Base-by-base conservation (phyloP, 1,284 basidiomycete genomes). In the Polyporus tsugae region DNA sequence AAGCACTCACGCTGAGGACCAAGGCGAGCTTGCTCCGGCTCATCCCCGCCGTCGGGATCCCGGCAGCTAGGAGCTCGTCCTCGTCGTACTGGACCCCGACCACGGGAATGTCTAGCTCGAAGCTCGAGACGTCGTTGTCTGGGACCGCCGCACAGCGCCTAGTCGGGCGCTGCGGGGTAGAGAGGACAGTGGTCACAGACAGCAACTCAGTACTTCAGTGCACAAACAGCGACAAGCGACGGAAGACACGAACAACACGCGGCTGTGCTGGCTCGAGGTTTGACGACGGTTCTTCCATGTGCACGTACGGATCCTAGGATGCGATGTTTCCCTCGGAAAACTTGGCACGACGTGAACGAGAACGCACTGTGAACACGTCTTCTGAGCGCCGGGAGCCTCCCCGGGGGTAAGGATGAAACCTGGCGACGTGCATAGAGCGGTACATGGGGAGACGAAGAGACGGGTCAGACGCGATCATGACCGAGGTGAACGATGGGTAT, bases 21-120 rank as follows among this genome's bases (percentile, higher is more conserved):
- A 9, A 17, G 9, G 55, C 35, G 19, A 58, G 55, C 55, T 58
- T 58, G 55, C 36, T 58, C 33, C 35, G 35, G 55, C 55, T 58
- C 19, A 58, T 19, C 17, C 19, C 55, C 36, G 55, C 55, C 36
- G 55, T 58, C 55, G 35, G 10, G 10, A 58, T 38, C 35, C 35
- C 55, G 17, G 33, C 10, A 38, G n/a, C 33, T 4, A 2, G n/a
- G 17, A 58, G 55, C 55, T 58, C 55, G 2, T 58, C 33, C 9
- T 58, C 55, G 55, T 58, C 55, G 19, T 58, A 58, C 19, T 58
- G 19, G 35, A 38, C 55, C 17, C 55, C 55, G 36, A 58, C 55
- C 9, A 58, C 55, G 19, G 55, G 55, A 22, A 35, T 19, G n/a
- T 58, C 55, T 1, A 38, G 19, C 55, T 58, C 55, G 35, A 58